A percentile compares a stretch with the other conserved stretches of the same genome.
phyloP scores from a whole-genome alignment of 148 eudicot genomes.

The Rhododendron kiyosumense region DNA sequence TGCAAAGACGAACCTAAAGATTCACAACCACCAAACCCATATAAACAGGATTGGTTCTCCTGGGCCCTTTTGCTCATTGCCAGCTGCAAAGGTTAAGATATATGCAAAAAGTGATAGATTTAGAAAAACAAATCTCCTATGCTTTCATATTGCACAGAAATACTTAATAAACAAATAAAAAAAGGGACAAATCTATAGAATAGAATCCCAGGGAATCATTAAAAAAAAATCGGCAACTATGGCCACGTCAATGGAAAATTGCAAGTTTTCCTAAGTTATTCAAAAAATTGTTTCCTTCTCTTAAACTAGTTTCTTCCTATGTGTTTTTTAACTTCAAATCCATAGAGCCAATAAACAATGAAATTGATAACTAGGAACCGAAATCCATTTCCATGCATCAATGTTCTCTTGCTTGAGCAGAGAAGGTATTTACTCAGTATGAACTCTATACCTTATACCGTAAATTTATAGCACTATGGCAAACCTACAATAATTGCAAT shows the following conservation, averaged over 20 bases:
- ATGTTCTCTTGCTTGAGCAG: neutral
- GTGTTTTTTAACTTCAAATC: neutral
- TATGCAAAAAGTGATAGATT: neutral
- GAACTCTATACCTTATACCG: neutral
- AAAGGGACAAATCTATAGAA: neutral
- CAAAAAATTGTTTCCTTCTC: neutral
- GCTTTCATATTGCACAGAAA: neutral
- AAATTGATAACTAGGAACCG: neutral
- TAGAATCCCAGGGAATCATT: neutral
- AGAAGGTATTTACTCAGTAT: neutral
- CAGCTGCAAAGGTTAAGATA: conserved; percentile 40
- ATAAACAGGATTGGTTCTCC: conserved; percentile 56
- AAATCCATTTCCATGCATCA: neutral
- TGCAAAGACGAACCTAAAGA: conserved; percentile 72
- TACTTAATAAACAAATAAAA: neutral
- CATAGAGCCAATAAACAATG: neutral
- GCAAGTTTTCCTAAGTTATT: neutral
- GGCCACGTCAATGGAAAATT: neutral
- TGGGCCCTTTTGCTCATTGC: conserved; percentile 79
- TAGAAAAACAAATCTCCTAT: neutral
- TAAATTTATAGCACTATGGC: neutral
- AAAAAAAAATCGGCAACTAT: neutral
- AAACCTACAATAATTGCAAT: neutral
- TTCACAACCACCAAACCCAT: conserved; percentile 64
- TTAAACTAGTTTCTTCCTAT: neutral